These are phyloP conservation scores for Tolypocladium tundrense DNA, from an alignment of 2,329 filamentous ascomycete species.

Conservation along the genomic window DNA sequence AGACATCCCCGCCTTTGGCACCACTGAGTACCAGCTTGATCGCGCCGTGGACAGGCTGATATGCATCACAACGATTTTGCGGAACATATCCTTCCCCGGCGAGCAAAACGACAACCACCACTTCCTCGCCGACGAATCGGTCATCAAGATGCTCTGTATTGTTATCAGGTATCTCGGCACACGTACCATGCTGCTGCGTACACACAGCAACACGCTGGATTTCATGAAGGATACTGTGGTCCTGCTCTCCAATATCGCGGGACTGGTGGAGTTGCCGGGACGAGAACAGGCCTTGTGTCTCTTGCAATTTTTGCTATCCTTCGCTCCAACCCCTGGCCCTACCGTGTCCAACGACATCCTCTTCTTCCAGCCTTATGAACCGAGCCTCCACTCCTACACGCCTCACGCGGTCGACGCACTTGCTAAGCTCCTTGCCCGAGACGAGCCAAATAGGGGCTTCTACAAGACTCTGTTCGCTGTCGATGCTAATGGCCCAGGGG, in stretches of 20 bases:
- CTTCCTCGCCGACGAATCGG: slow-evolving; percentile 61
- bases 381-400: slow-evolving; percentile 73
- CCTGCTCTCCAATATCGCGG: slow-evolving; percentile 79
- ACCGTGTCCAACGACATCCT: slow-evolving; percentile 45
- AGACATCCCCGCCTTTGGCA: slow-evolving; percentile 65
- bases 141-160: slow-evolving; percentile 75
- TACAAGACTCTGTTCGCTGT: slow-evolving; percentile 74
- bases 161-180: slow-evolving; percentile 83
- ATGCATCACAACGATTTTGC: slow-evolving; percentile 82
- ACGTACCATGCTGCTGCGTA: slow-evolving; percentile 74
- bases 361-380: slow-evolving; percentile 73
- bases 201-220: slow-evolving; percentile 76
- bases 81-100: slow-evolving; percentile 80
- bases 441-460: slow-evolving; percentile 82
- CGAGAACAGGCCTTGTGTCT: slow-evolving; percentile 81
- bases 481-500: slow-evolving; percentile 52
- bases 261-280: slow-evolving; percentile 68
- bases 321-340: slow-evolving; percentile 71
- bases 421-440: slow-evolving; percentile 82
- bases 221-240: slow-evolving; percentile 95
- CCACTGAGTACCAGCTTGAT: slow-evolving; percentile 69
- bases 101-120: slow-evolving; percentile 54
- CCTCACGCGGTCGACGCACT: slow-evolving; percentile 83
- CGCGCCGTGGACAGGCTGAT: slow-evolving; percentile 78
- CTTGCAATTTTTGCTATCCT: slow-evolving; percentile 81